These are phyloP conservation scores for barley (Hordeum vulgare) DNA, from an alignment of 176 grass and related monocot species.

Conservation along the genomic window DNA sequence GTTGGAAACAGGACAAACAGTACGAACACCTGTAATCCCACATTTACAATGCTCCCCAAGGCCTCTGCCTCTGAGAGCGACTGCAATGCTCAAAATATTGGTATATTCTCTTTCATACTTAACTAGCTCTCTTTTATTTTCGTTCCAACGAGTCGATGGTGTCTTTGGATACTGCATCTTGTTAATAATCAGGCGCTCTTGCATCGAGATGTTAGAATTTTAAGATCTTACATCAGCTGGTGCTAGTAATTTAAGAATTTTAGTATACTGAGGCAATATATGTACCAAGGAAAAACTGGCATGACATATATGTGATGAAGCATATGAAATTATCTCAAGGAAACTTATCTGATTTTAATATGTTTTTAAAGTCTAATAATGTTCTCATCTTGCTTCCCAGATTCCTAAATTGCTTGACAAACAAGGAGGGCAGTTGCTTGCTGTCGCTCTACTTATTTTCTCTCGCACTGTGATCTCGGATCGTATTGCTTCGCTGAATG, in stretches of 20 bases:
- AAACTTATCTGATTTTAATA: constrained; percentile 2
- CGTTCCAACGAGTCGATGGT: not conserved
- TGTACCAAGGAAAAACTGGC: not conserved
- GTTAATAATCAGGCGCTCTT: not conserved
- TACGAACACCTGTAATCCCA: constrained; percentile 36
- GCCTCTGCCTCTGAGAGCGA: constrained; percentile 58
- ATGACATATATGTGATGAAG: not conserved
- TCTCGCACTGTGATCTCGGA: constrained; percentile 97
- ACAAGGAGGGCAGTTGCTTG: constrained; percentile 91
- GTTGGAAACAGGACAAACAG: constrained; percentile 34
- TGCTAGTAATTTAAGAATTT: not conserved
- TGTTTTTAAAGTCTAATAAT: constrained; percentile 17
- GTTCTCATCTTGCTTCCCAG: constrained; percentile 38
- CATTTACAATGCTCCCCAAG: constrained; percentile 56
- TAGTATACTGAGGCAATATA: constrained; percentile 2
- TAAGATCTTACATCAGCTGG: not conserved
- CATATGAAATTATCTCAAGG: not conserved
- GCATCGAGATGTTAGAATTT: not conserved
- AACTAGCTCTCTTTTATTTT: not conserved
- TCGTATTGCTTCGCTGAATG: constrained; percentile 96
- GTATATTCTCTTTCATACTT: constrained; percentile 33
- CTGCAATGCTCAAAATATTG: constrained; percentile 94
- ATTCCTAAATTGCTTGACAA: constrained; percentile 87
- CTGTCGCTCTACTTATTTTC: constrained; percentile 87
- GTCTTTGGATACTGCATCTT: not conserved